Conservation (phyloP, 2,329 filamentous ascomycete genomes). For the Aspergillus sclerotialis region DNA sequence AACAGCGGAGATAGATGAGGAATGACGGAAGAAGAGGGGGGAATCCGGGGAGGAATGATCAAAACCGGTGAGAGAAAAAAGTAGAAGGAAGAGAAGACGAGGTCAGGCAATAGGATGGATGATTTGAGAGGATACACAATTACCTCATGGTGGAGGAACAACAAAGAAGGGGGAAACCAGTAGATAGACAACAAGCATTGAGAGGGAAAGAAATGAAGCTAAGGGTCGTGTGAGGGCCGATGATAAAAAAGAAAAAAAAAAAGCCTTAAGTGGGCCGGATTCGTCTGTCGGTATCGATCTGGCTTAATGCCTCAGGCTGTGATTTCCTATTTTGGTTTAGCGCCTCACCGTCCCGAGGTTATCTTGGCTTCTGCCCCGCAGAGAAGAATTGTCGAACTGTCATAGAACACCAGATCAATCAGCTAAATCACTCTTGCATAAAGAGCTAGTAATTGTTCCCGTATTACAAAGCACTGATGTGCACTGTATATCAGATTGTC, state of each 20-base stretch:
- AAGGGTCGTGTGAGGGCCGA: slow-evolving; percentile 25
- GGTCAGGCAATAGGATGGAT: slow-evolving; percentile 2
- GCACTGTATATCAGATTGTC: too few species aligned
- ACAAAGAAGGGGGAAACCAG: slow-evolving; percentile 8
- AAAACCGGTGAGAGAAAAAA: slow-evolving; percentile 2
- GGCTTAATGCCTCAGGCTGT: slow-evolving; percentile 19
- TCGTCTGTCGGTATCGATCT: slow-evolving; percentile 10
- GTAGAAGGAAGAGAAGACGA: slow-evolving; percentile 1
- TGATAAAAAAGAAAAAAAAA: slow-evolving; percentile 22
- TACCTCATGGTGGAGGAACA: slow-evolving; percentile 28
- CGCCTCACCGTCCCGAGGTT: too few species aligned
- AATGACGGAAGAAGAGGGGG: slow-evolving; percentile 2
- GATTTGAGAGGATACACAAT: slow-evolving; percentile 10
- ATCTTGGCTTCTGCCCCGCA: too few species aligned
- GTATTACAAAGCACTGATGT: too few species aligned
- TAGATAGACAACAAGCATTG: slow-evolving; percentile 13
- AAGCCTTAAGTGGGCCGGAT: slow-evolving; percentile 25
- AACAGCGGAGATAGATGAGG: slow-evolving; percentile 13
- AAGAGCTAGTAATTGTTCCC: too few species aligned
- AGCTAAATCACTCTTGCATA: too few species aligned
- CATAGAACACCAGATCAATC: too few species aligned
- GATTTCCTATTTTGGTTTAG: not conserved
- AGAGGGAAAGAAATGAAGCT: slow-evolving; percentile 15
- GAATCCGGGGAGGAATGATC: slow-evolving; percentile 1
- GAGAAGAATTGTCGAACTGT: too few species aligned